These are phyloP conservation scores for Aspergillus alliaceus DNA, from an alignment of 2,329 filamentous ascomycete species.

Conservation along the genomic window DNA sequence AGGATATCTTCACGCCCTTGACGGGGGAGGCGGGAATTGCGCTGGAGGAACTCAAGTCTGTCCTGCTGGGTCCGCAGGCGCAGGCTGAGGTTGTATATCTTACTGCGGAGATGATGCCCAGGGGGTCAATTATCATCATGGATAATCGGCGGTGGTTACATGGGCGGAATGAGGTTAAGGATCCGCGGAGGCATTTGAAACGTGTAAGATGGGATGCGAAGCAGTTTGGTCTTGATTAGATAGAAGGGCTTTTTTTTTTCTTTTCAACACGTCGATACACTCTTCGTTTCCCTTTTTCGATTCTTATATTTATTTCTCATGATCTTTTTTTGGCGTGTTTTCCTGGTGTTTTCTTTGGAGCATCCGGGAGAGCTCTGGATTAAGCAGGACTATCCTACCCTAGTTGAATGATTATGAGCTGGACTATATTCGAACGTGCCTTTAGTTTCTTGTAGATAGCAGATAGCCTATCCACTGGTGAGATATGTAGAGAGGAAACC, in stretches of 20 bases:
- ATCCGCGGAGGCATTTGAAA: conserved; percentile 36
- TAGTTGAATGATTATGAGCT: no score
- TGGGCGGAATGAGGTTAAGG: conserved; percentile 35
- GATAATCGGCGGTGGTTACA: conserved; percentile 41
- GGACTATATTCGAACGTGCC: no score
- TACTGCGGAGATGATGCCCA: conserved; percentile 22
- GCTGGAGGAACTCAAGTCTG: conserved; percentile 28
- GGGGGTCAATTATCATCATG: conserved; percentile 33
- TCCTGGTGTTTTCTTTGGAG: not conserved
- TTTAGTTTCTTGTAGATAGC: no score
- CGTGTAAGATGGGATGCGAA: conserved; percentile 37
- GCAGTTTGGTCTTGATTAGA: conserved; percentile 15
- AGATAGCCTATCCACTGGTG: no score
- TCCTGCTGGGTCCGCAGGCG: conserved; percentile 17
- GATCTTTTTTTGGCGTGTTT: no score
- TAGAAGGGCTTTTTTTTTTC: not conserved
- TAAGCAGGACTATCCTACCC: no score
- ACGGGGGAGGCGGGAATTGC: conserved; percentile 24
- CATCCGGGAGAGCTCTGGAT: not conserved
- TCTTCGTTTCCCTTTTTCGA: not conserved
- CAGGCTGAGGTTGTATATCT: conserved; percentile 23
- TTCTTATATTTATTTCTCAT: not conserved
- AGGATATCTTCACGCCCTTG: conserved; percentile 11
- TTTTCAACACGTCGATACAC: no score
- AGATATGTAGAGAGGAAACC: no score